Conservation (phyloP, 805 yeast species). For the Candida ipomoeae region DNA sequence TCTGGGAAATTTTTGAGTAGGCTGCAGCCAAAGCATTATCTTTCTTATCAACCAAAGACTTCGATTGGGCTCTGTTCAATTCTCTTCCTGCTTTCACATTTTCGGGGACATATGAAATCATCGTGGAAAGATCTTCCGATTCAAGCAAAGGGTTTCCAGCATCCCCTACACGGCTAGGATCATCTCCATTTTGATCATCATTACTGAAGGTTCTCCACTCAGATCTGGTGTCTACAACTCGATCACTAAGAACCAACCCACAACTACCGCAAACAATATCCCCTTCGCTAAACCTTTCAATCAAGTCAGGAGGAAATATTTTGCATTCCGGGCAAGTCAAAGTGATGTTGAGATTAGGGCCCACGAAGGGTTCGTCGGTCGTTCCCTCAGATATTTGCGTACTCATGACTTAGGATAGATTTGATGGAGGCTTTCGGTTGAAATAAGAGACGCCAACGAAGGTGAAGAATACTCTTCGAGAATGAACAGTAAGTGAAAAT, state of each 20-base stretch:
- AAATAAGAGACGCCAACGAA: background rate
- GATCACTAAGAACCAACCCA: slow-evolving; percentile 88
- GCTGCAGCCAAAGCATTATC: slow-evolving; percentile 88
- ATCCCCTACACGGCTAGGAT: slow-evolving; percentile 98
- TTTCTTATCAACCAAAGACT: slow-evolving; percentile 77
- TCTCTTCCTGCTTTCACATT: slow-evolving; percentile 87
- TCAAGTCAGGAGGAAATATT: slow-evolving; percentile 90
- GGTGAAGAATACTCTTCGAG: background rate
- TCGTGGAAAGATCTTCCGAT: slow-evolving; percentile 86
- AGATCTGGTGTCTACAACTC: slow-evolving; percentile 90
- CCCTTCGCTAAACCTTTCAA: slow-evolving; percentile 94
- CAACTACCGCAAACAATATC: slow-evolving; percentile 98
- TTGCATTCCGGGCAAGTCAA: slow-evolving; percentile 95
- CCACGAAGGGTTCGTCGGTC: slow-evolving; percentile 39
- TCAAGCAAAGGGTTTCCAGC: slow-evolving; percentile 91
- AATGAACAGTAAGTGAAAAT: background rate
- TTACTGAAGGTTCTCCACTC: slow-evolving; percentile 99
- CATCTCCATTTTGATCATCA: slow-evolving; percentile 97
- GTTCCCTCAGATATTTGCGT: slow-evolving; percentile 10
- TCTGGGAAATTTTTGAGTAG: slow-evolving; percentile 83
- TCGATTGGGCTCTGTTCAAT: slow-evolving; percentile 83
- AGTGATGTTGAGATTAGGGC: slow-evolving; percentile 83
- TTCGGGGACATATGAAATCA: slow-evolving; percentile 83
- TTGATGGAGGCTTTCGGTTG: background rate
- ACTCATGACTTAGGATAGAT: slow-evolving; percentile 5